Conservation (phyloP, 306 rosid genomes). For the Adenanthera pavonina region DNA sequence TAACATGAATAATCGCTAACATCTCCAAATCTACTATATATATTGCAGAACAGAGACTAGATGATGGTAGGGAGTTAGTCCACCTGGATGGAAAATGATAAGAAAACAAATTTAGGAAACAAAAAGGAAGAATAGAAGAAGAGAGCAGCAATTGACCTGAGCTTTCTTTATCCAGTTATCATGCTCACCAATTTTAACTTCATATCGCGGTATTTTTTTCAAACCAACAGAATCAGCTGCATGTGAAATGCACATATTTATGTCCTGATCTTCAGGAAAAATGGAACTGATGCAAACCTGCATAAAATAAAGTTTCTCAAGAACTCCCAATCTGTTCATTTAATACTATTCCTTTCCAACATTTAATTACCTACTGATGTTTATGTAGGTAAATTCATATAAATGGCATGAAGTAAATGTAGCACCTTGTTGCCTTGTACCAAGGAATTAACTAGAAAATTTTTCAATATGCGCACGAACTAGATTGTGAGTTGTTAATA, state of each 20-base stretch:
- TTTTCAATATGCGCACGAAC: slow-evolving; percentile 15
- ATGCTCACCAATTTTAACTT: slow-evolving; percentile 66
- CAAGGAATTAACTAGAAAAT: slow-evolving; percentile 2
- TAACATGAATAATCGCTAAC: slow-evolving; percentile 23
- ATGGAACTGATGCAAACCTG: slow-evolving; percentile 76
- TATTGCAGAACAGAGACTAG: neutral
- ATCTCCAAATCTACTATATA: slow-evolving; percentile 5
- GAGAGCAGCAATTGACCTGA: slow-evolving; percentile 61
- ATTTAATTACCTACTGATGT: slow-evolving; percentile 12
- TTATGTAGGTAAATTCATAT: neutral
- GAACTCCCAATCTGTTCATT: slow-evolving; percentile 5
- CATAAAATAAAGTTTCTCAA: slow-evolving; percentile 30
- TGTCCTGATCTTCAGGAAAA: slow-evolving; percentile 68
- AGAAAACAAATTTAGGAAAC: neutral
- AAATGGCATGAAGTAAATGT: neutral
- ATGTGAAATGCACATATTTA: slow-evolving; percentile 61
- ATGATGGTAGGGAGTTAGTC: neutral
- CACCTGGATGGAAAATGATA: neutral
- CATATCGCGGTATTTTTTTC: slow-evolving; percentile 71
- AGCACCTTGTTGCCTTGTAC: neutral
- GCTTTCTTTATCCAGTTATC: slow-evolving; percentile 74
- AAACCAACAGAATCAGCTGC: slow-evolving; percentile 86
- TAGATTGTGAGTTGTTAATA: slow-evolving; percentile 7
- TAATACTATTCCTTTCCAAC: neutral
- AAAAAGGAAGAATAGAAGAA: slow-evolving; percentile 1